These are phyloP conservation scores for Hanseniaspora thailandica DNA, from an alignment of 805 yeast genomes.

Conservation along the genomic window DNA sequence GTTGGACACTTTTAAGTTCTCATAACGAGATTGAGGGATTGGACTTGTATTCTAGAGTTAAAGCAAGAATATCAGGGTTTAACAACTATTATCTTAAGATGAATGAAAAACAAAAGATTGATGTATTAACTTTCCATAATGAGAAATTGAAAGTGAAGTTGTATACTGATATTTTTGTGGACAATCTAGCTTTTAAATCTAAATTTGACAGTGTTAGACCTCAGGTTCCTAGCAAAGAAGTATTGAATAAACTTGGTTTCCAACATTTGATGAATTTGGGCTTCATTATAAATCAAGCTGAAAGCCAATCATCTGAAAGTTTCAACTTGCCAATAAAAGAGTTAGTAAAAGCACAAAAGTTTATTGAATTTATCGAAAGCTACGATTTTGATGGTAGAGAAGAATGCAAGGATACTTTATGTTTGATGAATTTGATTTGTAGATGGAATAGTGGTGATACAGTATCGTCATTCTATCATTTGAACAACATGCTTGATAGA, in stretches of 20 bases:
- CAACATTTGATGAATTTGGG: not conserved
- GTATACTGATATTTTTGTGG: not conserved
- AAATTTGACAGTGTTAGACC: not conserved
- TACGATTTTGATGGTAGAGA: not conserved
- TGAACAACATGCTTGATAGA: not conserved
- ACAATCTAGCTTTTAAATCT: not conserved
- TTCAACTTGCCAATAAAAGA: not conserved
- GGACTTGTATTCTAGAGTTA: not conserved
- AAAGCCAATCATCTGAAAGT: not conserved
- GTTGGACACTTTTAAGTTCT: too few relatives aligned
- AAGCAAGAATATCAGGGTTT: too few relatives aligned
- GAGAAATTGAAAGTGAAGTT: not conserved
- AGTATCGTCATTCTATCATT: not conserved
- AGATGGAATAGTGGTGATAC: constrained; percentile 1
- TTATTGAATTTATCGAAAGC: not conserved
- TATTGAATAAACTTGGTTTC: not conserved
- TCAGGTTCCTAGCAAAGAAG: not conserved
- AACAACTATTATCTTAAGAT: too few relatives aligned
- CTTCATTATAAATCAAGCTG: not conserved
- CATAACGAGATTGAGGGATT: not conserved
- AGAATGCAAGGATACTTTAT: not conserved
- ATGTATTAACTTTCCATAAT: not conserved
- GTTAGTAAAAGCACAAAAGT: not conserved
- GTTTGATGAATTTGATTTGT: not conserved
- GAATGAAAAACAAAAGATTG: not conserved